phyloP scores from a whole-genome alignment of 2,329 filamentous ascomycete species.

The Lachnum nothofagi region DNA sequence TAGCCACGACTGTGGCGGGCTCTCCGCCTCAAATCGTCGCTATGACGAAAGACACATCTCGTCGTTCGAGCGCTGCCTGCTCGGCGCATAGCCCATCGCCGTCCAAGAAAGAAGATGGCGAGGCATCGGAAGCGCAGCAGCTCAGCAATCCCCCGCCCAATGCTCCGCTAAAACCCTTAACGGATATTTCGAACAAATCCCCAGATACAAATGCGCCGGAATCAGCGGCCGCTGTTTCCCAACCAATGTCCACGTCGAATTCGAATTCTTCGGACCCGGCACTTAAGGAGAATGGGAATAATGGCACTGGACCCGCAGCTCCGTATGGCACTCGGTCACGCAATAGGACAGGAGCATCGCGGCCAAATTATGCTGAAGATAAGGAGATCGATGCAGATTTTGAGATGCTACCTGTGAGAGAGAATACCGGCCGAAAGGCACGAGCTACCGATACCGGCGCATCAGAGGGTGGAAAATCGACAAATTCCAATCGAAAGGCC shows the following conservation, averaged over 20 bases:
- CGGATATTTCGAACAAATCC: slow-evolving; percentile 11
- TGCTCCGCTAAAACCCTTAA: slow-evolving; percentile 4
- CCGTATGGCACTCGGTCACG: slow-evolving; percentile 91
- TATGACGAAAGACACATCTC: slow-evolving; percentile 30
- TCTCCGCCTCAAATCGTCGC: slow-evolving; percentile 8
- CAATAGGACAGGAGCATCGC: slow-evolving; percentile 72
- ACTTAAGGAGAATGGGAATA: slow-evolving; percentile 42
- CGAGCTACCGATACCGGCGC: slow-evolving; percentile 33
- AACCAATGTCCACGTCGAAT: slow-evolving; percentile 46
- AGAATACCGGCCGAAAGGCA: slow-evolving; percentile 52
- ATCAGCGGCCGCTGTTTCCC: slow-evolving; percentile 31
- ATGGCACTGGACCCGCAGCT: slow-evolving; percentile 30
- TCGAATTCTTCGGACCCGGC: slow-evolving; percentile 42
- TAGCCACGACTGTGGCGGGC: slow-evolving; percentile 5
- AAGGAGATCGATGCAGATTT: slow-evolving; percentile 87
- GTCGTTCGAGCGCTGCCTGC: slow-evolving; percentile 25
- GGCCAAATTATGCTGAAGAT: slow-evolving; percentile 93
- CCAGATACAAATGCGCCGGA: slow-evolving; percentile 13
- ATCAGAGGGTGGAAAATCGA: slow-evolving; percentile 17
- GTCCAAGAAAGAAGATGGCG: slow-evolving; percentile 16
- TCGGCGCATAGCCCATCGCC: slow-evolving; percentile 16
- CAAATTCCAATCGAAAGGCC: slow-evolving; percentile 38
- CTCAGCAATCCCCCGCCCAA: slow-evolving; percentile 10
- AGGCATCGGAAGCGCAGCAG: slow-evolving; percentile 13
- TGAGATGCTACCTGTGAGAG: slow-evolving; percentile 58